Evolutionary conservation across 805 yeast species (phyloP).

Genomic region (Kluyveromyces starmeri): DNA sequence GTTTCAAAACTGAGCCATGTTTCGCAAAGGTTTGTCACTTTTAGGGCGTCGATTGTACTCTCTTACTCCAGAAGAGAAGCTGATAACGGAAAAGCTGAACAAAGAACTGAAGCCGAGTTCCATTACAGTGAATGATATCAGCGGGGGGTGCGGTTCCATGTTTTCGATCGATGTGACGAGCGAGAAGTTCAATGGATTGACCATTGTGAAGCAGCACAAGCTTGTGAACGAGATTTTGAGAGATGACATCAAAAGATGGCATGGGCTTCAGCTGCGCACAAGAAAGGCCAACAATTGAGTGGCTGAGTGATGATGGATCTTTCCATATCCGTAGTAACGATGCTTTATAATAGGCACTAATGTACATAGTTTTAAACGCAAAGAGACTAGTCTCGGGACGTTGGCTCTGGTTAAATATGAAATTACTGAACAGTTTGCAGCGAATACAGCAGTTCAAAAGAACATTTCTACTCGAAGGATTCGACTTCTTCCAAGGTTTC

Average conservation of each 20-base stretch:
- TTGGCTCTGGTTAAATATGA: too few species aligned
- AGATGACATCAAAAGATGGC: conserved; percentile 89
- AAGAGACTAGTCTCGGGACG: too few species aligned
- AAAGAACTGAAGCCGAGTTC: conserved; percentile 50
- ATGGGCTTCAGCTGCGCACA: conserved; percentile 83
- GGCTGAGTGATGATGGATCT: too few species aligned
- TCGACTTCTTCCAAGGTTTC: conserved; percentile 65
- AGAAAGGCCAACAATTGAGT: too few species aligned
- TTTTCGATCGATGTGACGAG: conserved; percentile 77
- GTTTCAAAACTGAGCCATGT: too few species aligned
- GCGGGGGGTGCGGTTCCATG: conserved; percentile 99
- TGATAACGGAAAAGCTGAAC: conserved; percentile 48
- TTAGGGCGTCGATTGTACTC: conserved; percentile 12
- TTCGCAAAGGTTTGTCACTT: neutral
- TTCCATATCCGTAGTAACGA: too few species aligned
- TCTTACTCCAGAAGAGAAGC: conserved; percentile 40
- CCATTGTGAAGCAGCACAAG: conserved; percentile 87
- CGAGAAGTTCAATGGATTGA: conserved; percentile 62
- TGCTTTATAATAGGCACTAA: too few species aligned
- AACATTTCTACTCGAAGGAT: conserved; percentile 7
- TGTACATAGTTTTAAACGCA: too few species aligned
- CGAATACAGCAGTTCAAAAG: too few species aligned
- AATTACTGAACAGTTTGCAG: too few species aligned
- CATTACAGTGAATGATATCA: conserved; percentile 68
- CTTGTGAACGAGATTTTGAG: conserved; percentile 72